These are phyloP conservation scores for Fraxinus americana DNA, from an alignment of 257 asterid species.

Conservation along the genomic window DNA sequence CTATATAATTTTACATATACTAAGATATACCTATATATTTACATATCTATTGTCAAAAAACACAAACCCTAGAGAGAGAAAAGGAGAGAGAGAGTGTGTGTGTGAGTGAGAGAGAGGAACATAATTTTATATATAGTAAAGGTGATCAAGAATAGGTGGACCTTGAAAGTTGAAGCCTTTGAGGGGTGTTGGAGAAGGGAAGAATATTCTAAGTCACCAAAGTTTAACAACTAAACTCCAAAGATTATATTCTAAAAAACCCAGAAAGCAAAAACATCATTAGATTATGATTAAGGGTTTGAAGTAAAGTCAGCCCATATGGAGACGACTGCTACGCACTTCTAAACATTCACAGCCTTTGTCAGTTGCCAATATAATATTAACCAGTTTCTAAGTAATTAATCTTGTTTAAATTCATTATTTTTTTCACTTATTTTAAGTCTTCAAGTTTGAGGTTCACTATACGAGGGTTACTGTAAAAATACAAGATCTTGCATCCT, in stretches of 20 bases:
- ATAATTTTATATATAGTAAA: neutral
- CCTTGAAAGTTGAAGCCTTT: constrained; percentile 72
- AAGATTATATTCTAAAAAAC: constrained; percentile 60
- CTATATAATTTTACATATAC: neutral
- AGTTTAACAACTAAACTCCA: constrained; percentile 85
- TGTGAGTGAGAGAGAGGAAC: neutral
- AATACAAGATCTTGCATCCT: no score
- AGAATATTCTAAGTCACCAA: constrained; percentile 75
- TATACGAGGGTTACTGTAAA: no score
- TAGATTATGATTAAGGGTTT: constrained; percentile 72
- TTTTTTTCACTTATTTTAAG: neutral
- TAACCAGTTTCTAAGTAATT: neutral
- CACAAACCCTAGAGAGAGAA: neutral
- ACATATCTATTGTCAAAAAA: neutral
- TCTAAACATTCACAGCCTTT: constrained; percentile 79
- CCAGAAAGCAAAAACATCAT: constrained; percentile 62
- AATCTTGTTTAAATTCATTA: neutral
- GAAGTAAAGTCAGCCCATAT: constrained; percentile 91
- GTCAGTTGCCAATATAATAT: constrained; percentile 44
- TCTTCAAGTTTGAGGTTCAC: neutral
- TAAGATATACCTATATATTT: neutral
- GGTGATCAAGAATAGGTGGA: constrained; percentile 41
- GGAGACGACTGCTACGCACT: constrained; percentile 67
- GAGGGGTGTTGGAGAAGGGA: constrained; percentile 51
- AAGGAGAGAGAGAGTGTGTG: neutral